Percentiles rank a stretch among this genome's conserved stretches.
These are phyloP conservation scores for Neofusicoccum kwambonambiense DNA, from an alignment of 2,329 filamentous ascomycete genomes.

Conservation along the genomic window DNA sequence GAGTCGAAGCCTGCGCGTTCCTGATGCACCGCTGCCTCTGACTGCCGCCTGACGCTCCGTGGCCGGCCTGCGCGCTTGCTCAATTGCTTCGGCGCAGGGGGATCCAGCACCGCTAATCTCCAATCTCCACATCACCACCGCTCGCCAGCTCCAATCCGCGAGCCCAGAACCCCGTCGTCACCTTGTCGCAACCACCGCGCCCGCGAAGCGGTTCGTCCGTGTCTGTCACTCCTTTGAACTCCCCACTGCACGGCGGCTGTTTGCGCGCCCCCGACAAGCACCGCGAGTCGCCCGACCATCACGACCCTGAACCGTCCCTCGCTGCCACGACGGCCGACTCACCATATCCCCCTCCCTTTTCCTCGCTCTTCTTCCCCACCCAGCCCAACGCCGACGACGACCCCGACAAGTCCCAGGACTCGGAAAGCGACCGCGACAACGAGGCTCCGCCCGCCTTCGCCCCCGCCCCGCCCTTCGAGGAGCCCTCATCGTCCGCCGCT, in stretches of 20 bases:
- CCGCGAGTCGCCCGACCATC: constrained; percentile 13
- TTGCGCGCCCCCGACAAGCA: constrained; percentile 16
- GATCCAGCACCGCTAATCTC: constrained; percentile 16
- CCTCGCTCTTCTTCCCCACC: constrained; percentile 59
- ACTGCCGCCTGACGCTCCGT: constrained; percentile 26
- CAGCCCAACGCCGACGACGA: constrained; percentile 47
- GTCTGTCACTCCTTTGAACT: constrained; percentile 42
- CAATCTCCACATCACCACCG: constrained; percentile 17
- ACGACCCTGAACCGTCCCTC: constrained; percentile 17
- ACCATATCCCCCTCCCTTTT: constrained; percentile 60
- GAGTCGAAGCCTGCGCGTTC: constrained; percentile 5
- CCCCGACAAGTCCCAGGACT: constrained; percentile 44
- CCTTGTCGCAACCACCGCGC: constrained; percentile 45
- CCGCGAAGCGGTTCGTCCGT: constrained; percentile 46
- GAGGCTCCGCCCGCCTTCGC: constrained; percentile 51
- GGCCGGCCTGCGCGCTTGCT: constrained; percentile 28
- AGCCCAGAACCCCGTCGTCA: constrained; percentile 32
- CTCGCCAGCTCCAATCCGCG: constrained; percentile 14
- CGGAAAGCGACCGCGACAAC: constrained; percentile 26
- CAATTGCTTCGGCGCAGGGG: constrained; percentile 24
- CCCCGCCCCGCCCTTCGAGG: constrained; percentile 51
- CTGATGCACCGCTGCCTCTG: constrained; percentile 21
- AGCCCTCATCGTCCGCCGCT: constrained; percentile 50
- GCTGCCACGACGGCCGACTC: constrained; percentile 51
- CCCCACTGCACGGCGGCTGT: constrained; percentile 26